Percentiles rank a stretch among this genome's conserved stretches.
These are phyloP conservation scores for Trichoderma guizhouense DNA, from an alignment of 2,329 filamentous ascomycete species.

Conservation along the genomic window DNA sequence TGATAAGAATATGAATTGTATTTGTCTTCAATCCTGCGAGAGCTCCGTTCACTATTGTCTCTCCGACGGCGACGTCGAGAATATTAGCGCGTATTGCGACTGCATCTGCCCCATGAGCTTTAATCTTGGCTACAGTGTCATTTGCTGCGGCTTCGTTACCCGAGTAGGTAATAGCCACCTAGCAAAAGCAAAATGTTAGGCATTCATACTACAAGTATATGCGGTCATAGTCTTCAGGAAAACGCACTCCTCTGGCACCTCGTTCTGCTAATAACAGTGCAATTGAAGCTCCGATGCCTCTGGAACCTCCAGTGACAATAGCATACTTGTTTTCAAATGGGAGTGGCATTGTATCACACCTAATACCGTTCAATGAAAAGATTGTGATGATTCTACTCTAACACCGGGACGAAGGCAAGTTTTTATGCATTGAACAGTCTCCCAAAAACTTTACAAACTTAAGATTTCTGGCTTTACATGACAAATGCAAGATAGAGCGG, in stretches of 20 bases:
- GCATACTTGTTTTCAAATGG: constrained; percentile 7
- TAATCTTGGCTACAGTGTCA: neutral
- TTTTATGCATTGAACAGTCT: neutral
- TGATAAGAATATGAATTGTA: neutral
- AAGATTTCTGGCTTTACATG: neutral
- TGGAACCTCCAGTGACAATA: constrained; percentile 17
- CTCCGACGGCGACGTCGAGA: neutral
- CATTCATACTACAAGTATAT: neutral
- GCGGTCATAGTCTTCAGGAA: neutral
- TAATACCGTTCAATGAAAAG: neutral
- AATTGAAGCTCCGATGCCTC: constrained; percentile 17
- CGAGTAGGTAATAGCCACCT: neutral
- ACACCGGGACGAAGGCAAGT: neutral
- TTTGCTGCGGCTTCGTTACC: neutral
- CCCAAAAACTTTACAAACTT: neutral
- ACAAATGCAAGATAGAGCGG: neutral
- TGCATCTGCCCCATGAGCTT: neutral
- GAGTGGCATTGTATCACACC: neutral
- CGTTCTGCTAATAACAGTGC: constrained; percentile 2
- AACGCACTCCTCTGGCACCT: constrained; percentile 9
- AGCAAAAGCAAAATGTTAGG: neutral
- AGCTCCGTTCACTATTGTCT: neutral
- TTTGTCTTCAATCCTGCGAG: neutral
- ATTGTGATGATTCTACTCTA: neutral
- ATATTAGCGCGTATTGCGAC: neutral